Evolutionary conservation across 768 basidiomycete genomes (phyloP), one percentile per base, ranked within the genome.

Genomic region (Termitomyces sp.): DNA sequence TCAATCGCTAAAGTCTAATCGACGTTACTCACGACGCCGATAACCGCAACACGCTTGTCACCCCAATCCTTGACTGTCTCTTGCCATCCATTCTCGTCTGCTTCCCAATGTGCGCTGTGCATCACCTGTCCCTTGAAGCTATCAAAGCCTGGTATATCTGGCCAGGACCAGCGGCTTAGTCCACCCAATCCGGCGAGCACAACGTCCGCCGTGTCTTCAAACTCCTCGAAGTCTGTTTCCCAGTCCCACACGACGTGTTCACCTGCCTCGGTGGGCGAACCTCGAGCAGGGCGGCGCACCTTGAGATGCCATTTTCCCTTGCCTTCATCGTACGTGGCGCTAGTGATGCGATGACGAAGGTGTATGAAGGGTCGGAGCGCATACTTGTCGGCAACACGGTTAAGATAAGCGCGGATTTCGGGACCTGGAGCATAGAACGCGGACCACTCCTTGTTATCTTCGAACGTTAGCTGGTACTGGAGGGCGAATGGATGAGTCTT

Each of bases 81-180:
- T 63, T 76, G 66, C 78, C 77, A 80, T 18, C 66, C 66, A n/a
- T 63, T 62, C 13, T 61, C 62, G 24, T 72, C 71, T 16, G 66
- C 67, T 36, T 81, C 77, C 82, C 86, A 87, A 1, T 78, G 66
- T 0, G 86, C 87, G n/a, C 82, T 83, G 62, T 90, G 88, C 1
- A 85, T 69, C 15, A 87, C 67, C 51, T 71, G 74, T 4, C 87
- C 88, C 59, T 77, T 71, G 69, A 84, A 89, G 8, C 68, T 72
- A 16, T 81, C 69, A 29, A 87, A 66, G 4, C 85, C 86, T 9
- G 73, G 67, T 45, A 88, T 86, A 45, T 84, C 78, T 2, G 87
- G 88, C 87, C 85, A 88, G 28, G 77, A 73, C 85, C 85, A 87
- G 7, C 81, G 69, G 50, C 81, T 83, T 46, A 86, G 66, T 12